Evolutionary conservation across 2,329 filamentous ascomycete genomes (phyloP).

Genomic region (Orbilia blumenaviensis): DNA sequence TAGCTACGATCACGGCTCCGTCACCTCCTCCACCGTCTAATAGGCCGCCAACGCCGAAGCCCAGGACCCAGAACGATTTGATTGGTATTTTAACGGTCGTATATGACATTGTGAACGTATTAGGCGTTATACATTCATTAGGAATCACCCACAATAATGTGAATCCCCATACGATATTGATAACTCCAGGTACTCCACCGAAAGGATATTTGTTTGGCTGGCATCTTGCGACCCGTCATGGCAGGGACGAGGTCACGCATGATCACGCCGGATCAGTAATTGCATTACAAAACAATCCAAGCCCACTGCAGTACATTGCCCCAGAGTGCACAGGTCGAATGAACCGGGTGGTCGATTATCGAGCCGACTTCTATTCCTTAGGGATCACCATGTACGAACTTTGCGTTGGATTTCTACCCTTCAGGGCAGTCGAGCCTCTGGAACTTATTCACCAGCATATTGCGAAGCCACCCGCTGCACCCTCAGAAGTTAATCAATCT

Average conservation of each 20-base stretch:
- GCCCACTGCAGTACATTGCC: constrained; percentile 58
- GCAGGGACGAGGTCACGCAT: constrained; percentile 56
- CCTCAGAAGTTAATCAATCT: constrained; percentile 57
- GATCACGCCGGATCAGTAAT: constrained; percentile 55
- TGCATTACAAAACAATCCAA: constrained; percentile 57
- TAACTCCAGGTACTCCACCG: constrained; percentile 41
- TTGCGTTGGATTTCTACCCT: constrained; percentile 58
- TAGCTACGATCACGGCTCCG: constrained; percentile 27
- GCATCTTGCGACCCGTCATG: constrained; percentile 58
- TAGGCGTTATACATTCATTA: constrained; percentile 56
- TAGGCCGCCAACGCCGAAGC: constrained; percentile 55
- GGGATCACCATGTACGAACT: constrained; percentile 58
- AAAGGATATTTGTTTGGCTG: constrained; percentile 57
- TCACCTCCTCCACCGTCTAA: constrained; percentile 41
- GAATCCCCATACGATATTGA: constrained; percentile 57
- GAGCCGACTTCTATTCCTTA: constrained; percentile 58
- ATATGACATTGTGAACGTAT: constrained; percentile 57
- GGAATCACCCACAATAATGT: constrained; percentile 58
- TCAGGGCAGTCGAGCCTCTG: constrained; percentile 56
- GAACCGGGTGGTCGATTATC: constrained; percentile 58
- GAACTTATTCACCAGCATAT: constrained; percentile 58
- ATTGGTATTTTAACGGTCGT: constrained; percentile 57
- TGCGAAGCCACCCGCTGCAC: constrained; percentile 57
- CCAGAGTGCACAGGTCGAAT: constrained; percentile 58
- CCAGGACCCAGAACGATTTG: constrained; percentile 57